Evolutionary conservation across 106 monocot genomes (phyloP).

Genomic region (Allium cepa): DNA sequence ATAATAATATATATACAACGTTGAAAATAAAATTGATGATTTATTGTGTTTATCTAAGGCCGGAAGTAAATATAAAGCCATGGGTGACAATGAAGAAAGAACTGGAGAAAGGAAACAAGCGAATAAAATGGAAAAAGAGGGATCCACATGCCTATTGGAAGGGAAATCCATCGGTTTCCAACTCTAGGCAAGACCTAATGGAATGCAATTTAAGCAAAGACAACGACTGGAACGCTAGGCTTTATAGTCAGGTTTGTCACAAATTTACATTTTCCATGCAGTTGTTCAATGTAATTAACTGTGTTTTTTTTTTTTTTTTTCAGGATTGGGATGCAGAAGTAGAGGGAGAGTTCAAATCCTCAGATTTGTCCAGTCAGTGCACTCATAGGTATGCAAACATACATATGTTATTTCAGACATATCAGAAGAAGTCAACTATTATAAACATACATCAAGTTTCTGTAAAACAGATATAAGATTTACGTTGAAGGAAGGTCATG

Average conservation of each 20-base stretch:
- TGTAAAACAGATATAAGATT: conserved; percentile 61
- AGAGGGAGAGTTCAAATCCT: conserved; percentile 25
- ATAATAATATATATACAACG: too few species aligned
- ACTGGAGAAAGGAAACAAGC: conserved; percentile 28
- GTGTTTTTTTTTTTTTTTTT: conserved; percentile 12
- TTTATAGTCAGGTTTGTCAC: conserved; percentile 34
- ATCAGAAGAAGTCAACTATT: too few species aligned
- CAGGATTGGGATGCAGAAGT: conserved; percentile 47
- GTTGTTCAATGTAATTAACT: too few species aligned
- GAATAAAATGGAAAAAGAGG: conserved; percentile 27
- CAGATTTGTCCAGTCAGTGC: conserved; percentile 60
- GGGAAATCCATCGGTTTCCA: conserved; percentile 40
- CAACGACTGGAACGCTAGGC: conserved; percentile 37
- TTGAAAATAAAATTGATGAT: not conserved
- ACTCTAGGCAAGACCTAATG: conserved; percentile 36
- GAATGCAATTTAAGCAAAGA: conserved; percentile 35
- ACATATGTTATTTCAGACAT: too few species aligned
- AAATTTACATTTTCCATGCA: not conserved
- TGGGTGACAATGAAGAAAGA: conserved; percentile 40
- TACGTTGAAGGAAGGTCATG: conserved; percentile 81
- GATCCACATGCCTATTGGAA: conserved; percentile 68
- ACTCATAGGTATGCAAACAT: conserved; percentile 34
- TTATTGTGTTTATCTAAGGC: conserved; percentile 17
- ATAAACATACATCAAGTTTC: not conserved
- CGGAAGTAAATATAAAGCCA: conserved; percentile 58